These are phyloP conservation scores for Cladosporium sp. DNA, from an alignment of 2,329 filamentous ascomycete genomes.

Conservation along the genomic window DNA sequence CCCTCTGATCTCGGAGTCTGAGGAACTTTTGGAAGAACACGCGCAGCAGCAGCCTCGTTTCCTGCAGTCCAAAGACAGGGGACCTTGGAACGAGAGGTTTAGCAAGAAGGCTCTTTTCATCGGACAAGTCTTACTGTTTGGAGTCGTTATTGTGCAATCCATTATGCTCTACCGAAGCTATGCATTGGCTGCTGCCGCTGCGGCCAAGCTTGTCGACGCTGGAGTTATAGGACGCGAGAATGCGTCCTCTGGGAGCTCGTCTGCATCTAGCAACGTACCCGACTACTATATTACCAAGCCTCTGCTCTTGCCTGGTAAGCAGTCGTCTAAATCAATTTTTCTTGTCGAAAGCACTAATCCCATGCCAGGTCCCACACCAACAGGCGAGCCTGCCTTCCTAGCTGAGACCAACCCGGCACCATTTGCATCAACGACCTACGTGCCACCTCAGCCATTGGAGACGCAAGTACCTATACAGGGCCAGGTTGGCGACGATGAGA, in stretches of 20 bases:
- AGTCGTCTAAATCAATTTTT: background rate
- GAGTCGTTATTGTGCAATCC: constrained; percentile 31
- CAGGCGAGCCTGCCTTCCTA: constrained; percentile 68
- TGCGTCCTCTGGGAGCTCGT: constrained; percentile 23
- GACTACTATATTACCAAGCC: constrained; percentile 66
- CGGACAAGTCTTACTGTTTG: constrained; percentile 33
- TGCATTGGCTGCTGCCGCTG: constrained; percentile 30
- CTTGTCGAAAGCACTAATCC: background rate
- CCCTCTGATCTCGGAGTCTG: constrained; percentile 1
- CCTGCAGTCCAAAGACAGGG: background rate
- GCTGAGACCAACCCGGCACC: constrained; percentile 70
- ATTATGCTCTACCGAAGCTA: constrained; percentile 39
- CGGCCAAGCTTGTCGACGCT: constrained; percentile 30
- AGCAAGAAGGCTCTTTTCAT: constrained; percentile 18
- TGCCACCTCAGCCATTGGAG: constrained; percentile 70
- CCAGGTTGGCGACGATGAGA: constrained; percentile 52
- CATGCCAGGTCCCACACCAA: constrained; percentile 65
- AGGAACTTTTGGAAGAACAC: background rate
- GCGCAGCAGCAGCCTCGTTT: constrained; percentile 2
- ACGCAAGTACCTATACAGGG: constrained; percentile 69
- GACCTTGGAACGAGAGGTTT: constrained; percentile 8
- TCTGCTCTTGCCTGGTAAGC: constrained; percentile 50
- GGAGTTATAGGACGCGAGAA: constrained; percentile 27
- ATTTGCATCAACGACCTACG: constrained; percentile 62
- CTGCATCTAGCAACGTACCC: constrained; percentile 47